Percentiles rank a stretch among this genome's conserved stretches.
These are phyloP conservation scores for Aspergillus eucalypticola DNA, from an alignment of 2,329 filamentous ascomycete genomes.

Conservation along the genomic window DNA sequence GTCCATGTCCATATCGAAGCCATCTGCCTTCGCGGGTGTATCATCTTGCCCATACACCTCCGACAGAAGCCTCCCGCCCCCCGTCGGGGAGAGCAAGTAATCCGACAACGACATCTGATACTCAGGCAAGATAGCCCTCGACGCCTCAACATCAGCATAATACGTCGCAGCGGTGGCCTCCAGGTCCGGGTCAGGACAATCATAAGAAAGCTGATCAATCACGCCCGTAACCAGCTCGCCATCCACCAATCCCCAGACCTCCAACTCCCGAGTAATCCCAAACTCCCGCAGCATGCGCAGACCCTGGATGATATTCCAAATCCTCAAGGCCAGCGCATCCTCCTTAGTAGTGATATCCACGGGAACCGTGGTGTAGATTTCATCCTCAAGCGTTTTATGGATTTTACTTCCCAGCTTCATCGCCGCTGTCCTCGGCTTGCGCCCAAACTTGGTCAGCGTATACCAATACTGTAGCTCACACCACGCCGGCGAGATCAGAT, in stretches of 20 bases:
- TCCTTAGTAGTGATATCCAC: constrained; percentile 74
- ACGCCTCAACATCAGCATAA: constrained; percentile 39
- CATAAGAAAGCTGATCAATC: constrained; percentile 80
- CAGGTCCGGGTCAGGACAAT: constrained; percentile 70
- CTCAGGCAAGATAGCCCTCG: constrained; percentile 40
- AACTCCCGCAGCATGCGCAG: constrained; percentile 70
- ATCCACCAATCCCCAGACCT: constrained; percentile 82
- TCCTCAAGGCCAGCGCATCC: constrained; percentile 75
- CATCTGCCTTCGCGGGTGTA: not conserved
- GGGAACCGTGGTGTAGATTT: constrained; percentile 75
- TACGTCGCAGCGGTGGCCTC: constrained; percentile 59
- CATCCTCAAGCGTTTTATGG: constrained; percentile 79
- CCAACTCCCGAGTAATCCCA: constrained; percentile 72
- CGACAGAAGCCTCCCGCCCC: constrained; percentile 37
- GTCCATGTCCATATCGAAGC: not conserved
- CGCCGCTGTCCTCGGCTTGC: constrained; percentile 71
- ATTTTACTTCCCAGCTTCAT: constrained; percentile 82
- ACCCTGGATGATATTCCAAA: constrained; percentile 92
- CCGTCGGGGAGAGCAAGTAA: constrained; percentile 43
- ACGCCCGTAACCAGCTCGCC: constrained; percentile 84
- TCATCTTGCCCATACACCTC: constrained; percentile 30
- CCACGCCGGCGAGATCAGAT: constrained; percentile 87
- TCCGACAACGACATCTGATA: constrained; percentile 50
- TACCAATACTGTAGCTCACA: constrained; percentile 95
- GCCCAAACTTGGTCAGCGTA: constrained; percentile 74